Evolutionary conservation across 805 yeast species (phyloP), one percentile per base, ranked within the genome.

Genomic region (Saturnispora besseyi): DNA sequence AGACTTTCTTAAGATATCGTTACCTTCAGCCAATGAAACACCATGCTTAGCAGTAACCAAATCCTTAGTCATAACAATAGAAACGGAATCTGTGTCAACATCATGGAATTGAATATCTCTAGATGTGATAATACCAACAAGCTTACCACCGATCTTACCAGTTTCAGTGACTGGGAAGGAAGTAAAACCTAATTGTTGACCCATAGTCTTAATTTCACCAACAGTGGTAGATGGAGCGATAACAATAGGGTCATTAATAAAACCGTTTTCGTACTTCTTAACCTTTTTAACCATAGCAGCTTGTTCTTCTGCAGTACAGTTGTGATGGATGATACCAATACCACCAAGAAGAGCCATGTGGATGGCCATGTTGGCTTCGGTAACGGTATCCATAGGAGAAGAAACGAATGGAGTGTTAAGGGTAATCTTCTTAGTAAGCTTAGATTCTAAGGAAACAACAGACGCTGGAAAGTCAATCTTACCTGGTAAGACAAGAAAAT

Each of bases 311-410:
- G 95, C 78, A 52, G 96, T 68, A 75, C 96, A 90, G 78, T 93
- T 93, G 77, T 93, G 97, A 72, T 93, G 99, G 62, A 93, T 82
- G 65, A 93, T 87, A 81, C 99, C 99, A 69, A 93, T 88, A 72
- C 99, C 99, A 69, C 99, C 99, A 62, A 90, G 79, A 59, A 93
- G 79, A 59, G 99, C 97, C 97, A 93, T 90, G 73, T 89, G 82
- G 61, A 93, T 91, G 57, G 99, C 99, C 99, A 93, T 93, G 53
- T 83, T 87, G 55, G 89, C 73, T 77, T 93, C 99, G 51, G 99
- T 93, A 58, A 93, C 99, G 45, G 99, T 93, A 73, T 93, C 99
- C 99, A 93, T 93, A 60, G 99, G 99, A 62, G 98, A 88, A 21
- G 98, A 91, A 53, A 93, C 91, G 59, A 93, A 88, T 51, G 99